These are phyloP conservation scores for Ogataea nitratoaversa DNA, from an alignment of 805 yeast genomes.

Conservation along the genomic window DNA sequence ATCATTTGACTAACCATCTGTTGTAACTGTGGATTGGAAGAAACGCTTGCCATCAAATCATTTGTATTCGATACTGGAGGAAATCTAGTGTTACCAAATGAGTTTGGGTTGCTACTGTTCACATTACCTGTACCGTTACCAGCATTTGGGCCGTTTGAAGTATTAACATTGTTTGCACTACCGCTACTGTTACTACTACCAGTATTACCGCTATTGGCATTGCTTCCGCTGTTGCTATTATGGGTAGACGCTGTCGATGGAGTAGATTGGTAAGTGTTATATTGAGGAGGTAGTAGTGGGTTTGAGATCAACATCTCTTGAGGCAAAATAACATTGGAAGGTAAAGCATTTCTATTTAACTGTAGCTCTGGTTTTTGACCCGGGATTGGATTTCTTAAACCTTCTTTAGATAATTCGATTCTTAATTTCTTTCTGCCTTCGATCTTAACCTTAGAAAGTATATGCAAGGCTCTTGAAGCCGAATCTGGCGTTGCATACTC, in stretches of 20 bases:
- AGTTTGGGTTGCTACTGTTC: slow-evolving; percentile 3
- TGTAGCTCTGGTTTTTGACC: slow-evolving; percentile 39
- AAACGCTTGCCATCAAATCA: slow-evolving; percentile 23
- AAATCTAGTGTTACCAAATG: slow-evolving; percentile 14
- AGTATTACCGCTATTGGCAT: background rate
- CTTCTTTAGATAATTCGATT: slow-evolving; percentile 61
- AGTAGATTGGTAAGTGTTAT: slow-evolving; percentile 16
- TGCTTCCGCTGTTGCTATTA: background rate
- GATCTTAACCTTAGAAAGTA: slow-evolving; percentile 42
- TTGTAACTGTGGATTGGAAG: slow-evolving; percentile 30
- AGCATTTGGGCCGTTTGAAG: background rate
- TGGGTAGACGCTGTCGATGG: background rate
- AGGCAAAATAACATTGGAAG: slow-evolving; percentile 57
- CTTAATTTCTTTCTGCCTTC: slow-evolving; percentile 46
- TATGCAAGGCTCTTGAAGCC: slow-evolving; percentile 45
- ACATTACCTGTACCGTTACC: slow-evolving; percentile 3
- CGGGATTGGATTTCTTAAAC: slow-evolving; percentile 37
- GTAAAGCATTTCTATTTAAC: slow-evolving; percentile 44
- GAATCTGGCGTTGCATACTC: slow-evolving; percentile 51
- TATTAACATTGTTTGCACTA: background rate
- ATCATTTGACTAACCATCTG: slow-evolving; percentile 33
- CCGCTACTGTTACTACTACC: slow-evolving; percentile 1
- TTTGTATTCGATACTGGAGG: slow-evolving; percentile 14
- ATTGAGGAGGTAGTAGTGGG: slow-evolving; percentile 21
- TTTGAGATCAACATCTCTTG: slow-evolving; percentile 35